Percentiles rank a stretch among this genome's conserved stretches.
These are phyloP conservation scores for Moniliophthora roreri DNA, from an alignment of 1,284 basidiomycete genomes.

Conservation along the genomic window DNA sequence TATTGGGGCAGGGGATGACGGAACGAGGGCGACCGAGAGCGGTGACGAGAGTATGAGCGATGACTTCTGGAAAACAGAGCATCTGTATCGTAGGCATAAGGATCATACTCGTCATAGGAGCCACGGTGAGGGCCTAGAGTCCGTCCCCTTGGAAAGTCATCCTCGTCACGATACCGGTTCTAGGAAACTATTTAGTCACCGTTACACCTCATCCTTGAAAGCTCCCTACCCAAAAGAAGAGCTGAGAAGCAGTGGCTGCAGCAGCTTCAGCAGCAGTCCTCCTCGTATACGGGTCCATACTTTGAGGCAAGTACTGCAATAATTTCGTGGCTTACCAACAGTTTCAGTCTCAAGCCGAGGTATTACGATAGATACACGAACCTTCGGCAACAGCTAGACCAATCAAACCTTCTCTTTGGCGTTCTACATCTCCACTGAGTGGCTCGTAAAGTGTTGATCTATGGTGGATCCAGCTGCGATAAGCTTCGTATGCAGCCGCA, in stretches of 20 bases:
- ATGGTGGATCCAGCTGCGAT: conserved; percentile 61
- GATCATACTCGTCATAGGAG: conserved; percentile 34
- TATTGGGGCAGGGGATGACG: conserved; percentile 16
- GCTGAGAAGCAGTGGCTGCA: conserved; percentile 53
- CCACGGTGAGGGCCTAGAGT: conserved; percentile 22
- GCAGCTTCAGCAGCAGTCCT: conserved; percentile 52
- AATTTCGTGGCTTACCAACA: conserved; percentile 44
- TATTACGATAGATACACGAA: conserved; percentile 19
- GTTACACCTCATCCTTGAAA: neutral
- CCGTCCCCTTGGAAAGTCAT: conserved; percentile 34
- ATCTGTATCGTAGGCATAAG: conserved; percentile 22
- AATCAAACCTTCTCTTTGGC: conserved; percentile 59
- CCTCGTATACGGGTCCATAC: conserved; percentile 41
- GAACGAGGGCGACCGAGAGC: conserved; percentile 27
- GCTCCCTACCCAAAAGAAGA: conserved; percentile 42
- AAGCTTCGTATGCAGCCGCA: conserved; percentile 70
- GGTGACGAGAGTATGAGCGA: conserved; percentile 28
- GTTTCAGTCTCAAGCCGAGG: conserved; percentile 14
- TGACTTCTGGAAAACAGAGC: conserved; percentile 19
- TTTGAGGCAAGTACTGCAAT: conserved; percentile 42
- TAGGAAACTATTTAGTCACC: conserved; percentile 18
- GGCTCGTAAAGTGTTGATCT: conserved; percentile 48
- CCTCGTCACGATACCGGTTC: conserved; percentile 28
- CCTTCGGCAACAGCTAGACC: conserved; percentile 67
- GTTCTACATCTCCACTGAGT: conserved; percentile 48